Conservation (phyloP, 1,139 yeast species). For the Saccharomyces pastorianus region DNA sequence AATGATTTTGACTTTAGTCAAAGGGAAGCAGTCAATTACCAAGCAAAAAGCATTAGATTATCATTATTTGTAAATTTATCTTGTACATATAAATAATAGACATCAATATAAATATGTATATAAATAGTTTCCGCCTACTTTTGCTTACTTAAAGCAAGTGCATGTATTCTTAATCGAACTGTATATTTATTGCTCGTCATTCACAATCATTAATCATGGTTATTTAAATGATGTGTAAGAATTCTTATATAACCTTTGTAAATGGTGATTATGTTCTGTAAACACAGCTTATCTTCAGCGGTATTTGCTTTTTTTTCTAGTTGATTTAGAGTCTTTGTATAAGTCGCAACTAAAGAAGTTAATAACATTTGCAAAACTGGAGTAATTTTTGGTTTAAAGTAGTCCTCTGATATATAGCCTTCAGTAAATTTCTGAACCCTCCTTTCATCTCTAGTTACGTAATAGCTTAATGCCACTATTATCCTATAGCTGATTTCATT, state of each 20-base stretch:
- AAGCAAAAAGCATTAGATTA: constrained; percentile 17
- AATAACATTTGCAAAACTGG: constrained; percentile 1
- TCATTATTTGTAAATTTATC: neutral
- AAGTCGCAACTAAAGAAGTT: constrained; percentile 22
- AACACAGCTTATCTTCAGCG: constrained; percentile 8
- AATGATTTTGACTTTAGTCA: constrained; percentile 42
- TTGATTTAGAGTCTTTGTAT: constrained; percentile 15
- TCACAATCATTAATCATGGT: neutral
- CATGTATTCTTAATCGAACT: too few species aligned
- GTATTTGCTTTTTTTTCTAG: constrained; percentile 9
- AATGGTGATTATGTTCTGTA: constrained; percentile 11
- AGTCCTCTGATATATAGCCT: constrained; percentile 28
- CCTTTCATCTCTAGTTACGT: constrained; percentile 17
- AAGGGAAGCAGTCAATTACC: constrained; percentile 32
- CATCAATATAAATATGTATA: neutral
- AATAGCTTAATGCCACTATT: constrained; percentile 58
- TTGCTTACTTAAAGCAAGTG: too few species aligned
- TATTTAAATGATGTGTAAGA: constrained; percentile 14
- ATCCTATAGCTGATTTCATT: constrained; percentile 61
- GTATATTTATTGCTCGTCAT: too few species aligned
- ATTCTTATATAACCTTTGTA: constrained; percentile 21
- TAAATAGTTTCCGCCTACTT: neutral
- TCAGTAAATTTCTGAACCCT: constrained; percentile 22
- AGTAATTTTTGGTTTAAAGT: constrained; percentile 15
- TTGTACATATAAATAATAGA: too few species aligned